These are phyloP conservation scores for Mycena galericulata DNA, from an alignment of 768 basidiomycete species.

Conservation along the genomic window DNA sequence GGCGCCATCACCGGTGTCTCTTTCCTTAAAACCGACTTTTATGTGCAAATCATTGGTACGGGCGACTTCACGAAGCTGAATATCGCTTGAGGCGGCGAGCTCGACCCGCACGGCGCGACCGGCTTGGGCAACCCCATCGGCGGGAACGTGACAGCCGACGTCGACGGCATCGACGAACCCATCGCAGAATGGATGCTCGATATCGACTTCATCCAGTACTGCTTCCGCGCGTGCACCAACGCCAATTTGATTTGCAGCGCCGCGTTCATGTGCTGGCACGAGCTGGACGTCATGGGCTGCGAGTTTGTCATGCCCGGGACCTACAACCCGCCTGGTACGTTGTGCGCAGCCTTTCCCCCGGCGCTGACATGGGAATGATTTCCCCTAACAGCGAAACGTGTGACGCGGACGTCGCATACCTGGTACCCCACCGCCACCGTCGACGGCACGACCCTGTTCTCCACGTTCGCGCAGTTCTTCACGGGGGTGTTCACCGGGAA, in stretches of 20 bases:
- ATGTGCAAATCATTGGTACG: conserved; percentile 55
- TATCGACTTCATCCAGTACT: conserved; percentile 52
- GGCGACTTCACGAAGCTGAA: conserved; percentile 57
- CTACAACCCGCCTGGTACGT: conserved; percentile 55
- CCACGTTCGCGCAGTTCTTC: conserved; percentile 57
- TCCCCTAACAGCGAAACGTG: conserved; percentile 50
- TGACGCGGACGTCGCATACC: conserved; percentile 57
- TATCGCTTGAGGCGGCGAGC: conserved; percentile 58
- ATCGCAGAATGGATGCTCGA: conserved; percentile 59
- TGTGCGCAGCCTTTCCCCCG: conserved; percentile 41
- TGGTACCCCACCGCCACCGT: conserved; percentile 57
- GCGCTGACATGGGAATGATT: not conserved
- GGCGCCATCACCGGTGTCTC: conserved; percentile 16
- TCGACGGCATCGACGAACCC: conserved; percentile 47
- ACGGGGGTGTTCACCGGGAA: conserved; percentile 50
- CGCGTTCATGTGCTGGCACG: conserved; percentile 2
- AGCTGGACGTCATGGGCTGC: conserved; percentile 51
- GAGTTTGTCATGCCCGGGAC: conserved; percentile 60
- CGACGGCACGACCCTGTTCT: conserved; percentile 52
- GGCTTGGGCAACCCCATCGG: conserved; percentile 57
- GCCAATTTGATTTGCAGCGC: conserved; percentile 45
- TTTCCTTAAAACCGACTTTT: conserved; percentile 44
- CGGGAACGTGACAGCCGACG: conserved; percentile 58
- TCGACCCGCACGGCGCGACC: conserved; percentile 57
- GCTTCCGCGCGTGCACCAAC: conserved; percentile 55